A percentile compares a stretch with the other conserved stretches of the same genome.
Evolutionary conservation across 164 flowering plant genomes (phyloP).

Genomic region (Liriodendron chinense): DNA sequence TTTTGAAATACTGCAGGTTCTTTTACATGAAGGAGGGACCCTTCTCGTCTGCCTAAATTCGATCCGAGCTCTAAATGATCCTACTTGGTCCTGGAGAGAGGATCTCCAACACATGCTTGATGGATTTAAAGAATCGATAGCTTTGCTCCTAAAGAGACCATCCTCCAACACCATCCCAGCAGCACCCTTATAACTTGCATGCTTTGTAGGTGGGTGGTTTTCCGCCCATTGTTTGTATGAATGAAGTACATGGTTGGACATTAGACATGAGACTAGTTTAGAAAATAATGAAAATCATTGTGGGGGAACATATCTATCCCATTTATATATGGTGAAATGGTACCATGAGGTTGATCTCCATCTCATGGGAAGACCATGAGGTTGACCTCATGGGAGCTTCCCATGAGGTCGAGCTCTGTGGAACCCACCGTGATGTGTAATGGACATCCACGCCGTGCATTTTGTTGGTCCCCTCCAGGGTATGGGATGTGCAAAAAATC

Average conservation of each 20-base stretch:
- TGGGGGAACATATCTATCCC: background rate
- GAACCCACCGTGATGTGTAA: too few relatives aligned
- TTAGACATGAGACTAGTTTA: background rate
- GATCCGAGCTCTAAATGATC: slow-evolving; percentile 72
- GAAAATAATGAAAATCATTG: background rate
- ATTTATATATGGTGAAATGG: too few relatives aligned
- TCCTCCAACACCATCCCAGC: slow-evolving; percentile 34
- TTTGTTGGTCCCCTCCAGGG: too few relatives aligned
- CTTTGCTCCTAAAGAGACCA: slow-evolving; percentile 18
- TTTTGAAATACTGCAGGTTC: slow-evolving; percentile 57
- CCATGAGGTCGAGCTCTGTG: too few relatives aligned
- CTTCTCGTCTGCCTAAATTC: slow-evolving; percentile 90
- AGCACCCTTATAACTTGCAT: slow-evolving; percentile 31
- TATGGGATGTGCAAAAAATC: too few relatives aligned
- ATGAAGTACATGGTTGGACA: background rate
- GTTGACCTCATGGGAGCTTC: too few relatives aligned
- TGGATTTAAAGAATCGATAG: slow-evolving; percentile 25
- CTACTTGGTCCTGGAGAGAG: slow-evolving; percentile 77
- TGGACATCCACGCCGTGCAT: too few relatives aligned
- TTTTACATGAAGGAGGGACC: slow-evolving; percentile 96
- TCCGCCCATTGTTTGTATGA: background rate
- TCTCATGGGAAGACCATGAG: too few relatives aligned
- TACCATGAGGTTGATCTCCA: too few relatives aligned
- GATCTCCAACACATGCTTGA: slow-evolving; percentile 40
- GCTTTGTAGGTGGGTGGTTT: background rate